Evolutionary conservation across 2,329 filamentous ascomycete species (phyloP), one percentile per base, ranked within the genome.

Genomic region (Periconia sp.): DNA sequence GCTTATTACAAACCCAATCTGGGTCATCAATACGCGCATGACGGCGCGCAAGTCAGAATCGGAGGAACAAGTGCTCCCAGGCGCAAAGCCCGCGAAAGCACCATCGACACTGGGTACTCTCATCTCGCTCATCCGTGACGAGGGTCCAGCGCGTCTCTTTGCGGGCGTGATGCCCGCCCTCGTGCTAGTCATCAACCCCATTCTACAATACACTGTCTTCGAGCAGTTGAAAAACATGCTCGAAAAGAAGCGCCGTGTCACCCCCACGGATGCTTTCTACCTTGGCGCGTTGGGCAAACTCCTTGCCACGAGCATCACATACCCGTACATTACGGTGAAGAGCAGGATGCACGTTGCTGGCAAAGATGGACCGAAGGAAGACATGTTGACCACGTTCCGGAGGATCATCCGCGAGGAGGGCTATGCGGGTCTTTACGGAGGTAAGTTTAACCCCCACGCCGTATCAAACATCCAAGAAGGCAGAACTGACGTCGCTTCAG

Each of bases 241-340:
- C 43, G 92, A 96, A 81, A 88, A 82, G 69, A 80, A 81, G 68
- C 77, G 79, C 36, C 84, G 87, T 58, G 82, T 97, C 43, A 95
- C 89, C 0, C 90, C 92, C 1, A 86, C 84, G 41, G 83, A 95
- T 56, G 91, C 90, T 36, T 99, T 99, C 72, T 83, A 94, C 65
- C 79, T 99, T 3, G 94, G 94, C 50, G 94, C 94, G 2, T 68
- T 97, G 22, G 92, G 94, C 71, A 99, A 99, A 81, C 80, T 99
- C 52, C 85, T 96, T 49, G 94, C 94, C 17, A 99, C 94, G 3
- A 85, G 80, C 48, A 88, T 97, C 63, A 99, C 94, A 5, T 99
- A 99, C 72, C 94, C 94, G 9, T 99, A 99, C 70, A 97, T 99
- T 70, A 99, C 94, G 4, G 88, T 99, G 63, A 99, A 99, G 85